Evolutionary conservation across 805 yeast genomes (phyloP), one percentile per base, ranked within the genome.

Genomic region (Myxozyma kluyveri): DNA sequence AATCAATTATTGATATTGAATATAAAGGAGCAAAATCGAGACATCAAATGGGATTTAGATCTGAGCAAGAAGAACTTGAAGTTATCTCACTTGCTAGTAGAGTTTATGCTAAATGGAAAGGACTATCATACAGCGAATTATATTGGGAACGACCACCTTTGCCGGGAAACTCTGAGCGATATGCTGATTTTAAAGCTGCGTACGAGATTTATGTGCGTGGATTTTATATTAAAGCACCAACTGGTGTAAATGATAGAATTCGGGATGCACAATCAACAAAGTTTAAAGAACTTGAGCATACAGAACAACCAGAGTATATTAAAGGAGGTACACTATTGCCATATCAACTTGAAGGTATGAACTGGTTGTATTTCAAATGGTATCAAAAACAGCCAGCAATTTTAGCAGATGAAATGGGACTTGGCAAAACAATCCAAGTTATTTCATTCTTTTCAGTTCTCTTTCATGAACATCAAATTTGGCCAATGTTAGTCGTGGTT

Each of bases 391-490:
- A 56, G 21, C 49, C 46, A 23, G 97, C 97, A n/a, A 80, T 81
- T 12, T 64, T 81, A 9, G 86, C 85, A 1, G 86, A 81, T 51
- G 81, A 81, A 72, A 81, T 82, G 86, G 86, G 86, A 0, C 67
- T 81, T 36, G 86, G 86, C 0, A 82, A 82, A 62, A 81, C 86
- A 0, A 71, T 80, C 40, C 99, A 93, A 69, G 88, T 96, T 32
- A 90, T 93, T 38, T 82, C 97, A 0, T 91, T 91, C 66, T 63
- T 91, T 5, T 96, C 97, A 0, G 90, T 95, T 0, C 72, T 91
- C 35, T 95, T 88, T 63, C 86, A 88, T 64, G 82, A 83, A 0
- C 72, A 79, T 50, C 70, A 89, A 1, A 77, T 80, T 24, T 84
- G 83, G 37, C 99, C 99, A 0, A 83, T 86, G 0, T 64, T 93